Percentiles rank a stretch among this genome's conserved stretches.
phyloP scores from a whole-genome alignment of 306 rosid species.

The Trifolium dubium region DNA sequence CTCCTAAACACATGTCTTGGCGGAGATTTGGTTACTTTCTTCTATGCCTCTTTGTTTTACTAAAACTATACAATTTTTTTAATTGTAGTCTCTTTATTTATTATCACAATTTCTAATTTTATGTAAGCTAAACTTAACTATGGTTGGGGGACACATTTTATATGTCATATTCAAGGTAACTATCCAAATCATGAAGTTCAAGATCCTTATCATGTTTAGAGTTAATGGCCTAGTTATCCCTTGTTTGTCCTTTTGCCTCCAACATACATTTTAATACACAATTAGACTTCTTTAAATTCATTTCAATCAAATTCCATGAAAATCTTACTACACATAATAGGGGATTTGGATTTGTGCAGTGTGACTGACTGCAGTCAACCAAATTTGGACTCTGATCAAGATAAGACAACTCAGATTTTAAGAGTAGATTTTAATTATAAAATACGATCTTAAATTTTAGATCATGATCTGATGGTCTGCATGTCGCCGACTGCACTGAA shows the following conservation, averaged over 20 bases:
- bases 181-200: not conserved
- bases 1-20: constrained; percentile 33
- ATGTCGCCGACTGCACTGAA: no score
- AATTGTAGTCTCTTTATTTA: not conserved
- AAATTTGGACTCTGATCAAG: no score
- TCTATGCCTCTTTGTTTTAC: not conserved
- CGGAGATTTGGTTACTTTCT: not conserved
- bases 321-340: not conserved
- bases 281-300: not conserved
- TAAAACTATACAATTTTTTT: not conserved
- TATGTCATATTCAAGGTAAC: not conserved
- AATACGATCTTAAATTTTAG: no score
- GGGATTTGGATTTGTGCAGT: no score
- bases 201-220: not conserved
- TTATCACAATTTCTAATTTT: not conserved
- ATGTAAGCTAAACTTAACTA: constrained; percentile 1
- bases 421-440: no score
- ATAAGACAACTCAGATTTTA: no score
- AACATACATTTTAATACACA: not conserved
- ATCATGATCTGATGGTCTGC: no score
- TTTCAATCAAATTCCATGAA: not conserved
- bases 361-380: no score
- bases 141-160: not conserved
- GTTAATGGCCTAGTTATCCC: not conserved
- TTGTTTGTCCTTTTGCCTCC: not conserved